phyloP scores from a whole-genome alignment of 75 land plant species.

The Cupressus sempervirens region DNA sequence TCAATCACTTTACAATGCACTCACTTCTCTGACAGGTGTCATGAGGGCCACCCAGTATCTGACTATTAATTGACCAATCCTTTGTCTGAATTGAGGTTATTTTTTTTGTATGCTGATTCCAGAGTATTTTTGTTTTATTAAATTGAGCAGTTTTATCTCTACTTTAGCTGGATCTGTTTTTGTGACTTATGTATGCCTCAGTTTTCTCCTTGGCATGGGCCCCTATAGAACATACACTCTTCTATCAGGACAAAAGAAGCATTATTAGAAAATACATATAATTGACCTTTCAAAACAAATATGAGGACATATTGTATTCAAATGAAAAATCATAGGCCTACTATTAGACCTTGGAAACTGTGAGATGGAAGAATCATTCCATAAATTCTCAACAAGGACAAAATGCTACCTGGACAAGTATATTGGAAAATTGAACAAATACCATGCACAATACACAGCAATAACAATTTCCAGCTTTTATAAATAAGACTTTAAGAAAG shows the following conservation, averaged over 20 bases:
- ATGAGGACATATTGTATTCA: not conserved
- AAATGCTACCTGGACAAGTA: not conserved
- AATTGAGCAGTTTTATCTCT: too few species aligned
- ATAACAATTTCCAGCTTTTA: not conserved
- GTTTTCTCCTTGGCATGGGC: too few species aligned
- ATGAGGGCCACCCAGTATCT: too few species aligned
- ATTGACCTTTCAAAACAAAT: not conserved
- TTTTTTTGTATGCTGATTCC: too few species aligned
- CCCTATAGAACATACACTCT: too few species aligned
- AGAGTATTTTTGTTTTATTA: too few species aligned
- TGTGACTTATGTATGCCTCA: too few species aligned
- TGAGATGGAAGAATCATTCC: slow-evolving; percentile 1
- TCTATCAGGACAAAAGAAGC: not conserved
- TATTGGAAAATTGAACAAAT: not conserved
- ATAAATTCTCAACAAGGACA: not conserved
- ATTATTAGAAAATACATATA: not conserved
- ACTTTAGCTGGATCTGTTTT: too few species aligned
- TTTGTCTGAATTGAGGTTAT: too few species aligned
- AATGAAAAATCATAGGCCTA: not conserved
- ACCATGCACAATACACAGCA: not conserved
- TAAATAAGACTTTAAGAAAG: not conserved
- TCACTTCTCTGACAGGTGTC: too few species aligned
- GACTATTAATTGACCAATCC: too few species aligned
- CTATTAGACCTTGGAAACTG: not conserved
- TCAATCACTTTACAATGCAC: too few species aligned